Conservation (phyloP, 192 early-diverging fungal species). For the Thoreauomyces humboldtii region DNA sequence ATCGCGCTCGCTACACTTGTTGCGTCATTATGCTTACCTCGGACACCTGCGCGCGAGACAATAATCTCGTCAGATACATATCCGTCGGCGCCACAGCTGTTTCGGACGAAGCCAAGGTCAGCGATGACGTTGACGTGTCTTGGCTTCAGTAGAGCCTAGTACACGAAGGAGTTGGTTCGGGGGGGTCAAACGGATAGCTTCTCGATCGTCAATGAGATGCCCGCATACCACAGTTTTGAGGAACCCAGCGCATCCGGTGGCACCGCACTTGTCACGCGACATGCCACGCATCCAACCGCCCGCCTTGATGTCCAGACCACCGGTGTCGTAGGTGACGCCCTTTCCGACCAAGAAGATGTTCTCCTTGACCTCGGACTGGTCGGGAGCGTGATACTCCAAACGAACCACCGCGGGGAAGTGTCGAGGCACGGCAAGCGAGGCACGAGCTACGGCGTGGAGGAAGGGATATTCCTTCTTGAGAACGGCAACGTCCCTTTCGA, state of each 20-base stretch:
- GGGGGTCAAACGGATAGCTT: too few relatives aligned
- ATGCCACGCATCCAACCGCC: slow-evolving; percentile 82
- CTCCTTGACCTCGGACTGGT: slow-evolving; percentile 71
- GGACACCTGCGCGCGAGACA: slow-evolving; percentile 68
- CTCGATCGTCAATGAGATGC: too few relatives aligned
- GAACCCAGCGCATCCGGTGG: slow-evolving; percentile 79
- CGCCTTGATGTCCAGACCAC: slow-evolving; percentile 82
- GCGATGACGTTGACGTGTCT: slow-evolving; percentile 66
- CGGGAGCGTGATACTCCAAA: slow-evolving; percentile 68
- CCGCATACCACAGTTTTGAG: slow-evolving; percentile 71
- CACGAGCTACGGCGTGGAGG: slow-evolving; percentile 69
- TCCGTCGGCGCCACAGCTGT: slow-evolving; percentile 75
- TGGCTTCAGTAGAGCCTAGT: slow-evolving; percentile 61
- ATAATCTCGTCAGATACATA: slow-evolving; percentile 84
- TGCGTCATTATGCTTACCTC: slow-evolving; percentile 46
- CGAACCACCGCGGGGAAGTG: slow-evolving; percentile 66
- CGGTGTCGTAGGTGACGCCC: slow-evolving; percentile 89
- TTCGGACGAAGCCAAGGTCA: slow-evolving; percentile 76
- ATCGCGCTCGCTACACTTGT: background rate
- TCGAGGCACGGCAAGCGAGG: slow-evolving; percentile 45
- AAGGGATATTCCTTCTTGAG: slow-evolving; percentile 81
- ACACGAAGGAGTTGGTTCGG: too few relatives aligned
- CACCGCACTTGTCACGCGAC: slow-evolving; percentile 90
- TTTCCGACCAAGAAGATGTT: slow-evolving; percentile 85
- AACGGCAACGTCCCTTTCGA: slow-evolving; percentile 64